Evolutionary conservation across 2,329 filamentous ascomycete species (phyloP).

Genomic region (Aspergillus viridinutans): DNA sequence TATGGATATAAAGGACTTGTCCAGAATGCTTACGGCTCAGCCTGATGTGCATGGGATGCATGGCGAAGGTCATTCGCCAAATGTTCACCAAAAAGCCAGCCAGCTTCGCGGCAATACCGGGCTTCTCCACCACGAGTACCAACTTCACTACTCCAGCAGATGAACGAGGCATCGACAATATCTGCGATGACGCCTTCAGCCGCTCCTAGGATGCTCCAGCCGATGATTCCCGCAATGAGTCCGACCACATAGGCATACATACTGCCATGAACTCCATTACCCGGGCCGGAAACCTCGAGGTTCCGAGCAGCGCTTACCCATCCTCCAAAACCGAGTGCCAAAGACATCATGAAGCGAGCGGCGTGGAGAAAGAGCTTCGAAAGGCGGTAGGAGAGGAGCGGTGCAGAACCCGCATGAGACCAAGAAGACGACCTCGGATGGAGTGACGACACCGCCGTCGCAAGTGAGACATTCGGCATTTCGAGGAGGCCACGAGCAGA

Average conservation of each 20-base stretch:
- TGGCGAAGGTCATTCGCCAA: background rate
- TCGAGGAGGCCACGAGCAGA: slow-evolving; percentile 76
- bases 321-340: slow-evolving; percentile 86
- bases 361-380: slow-evolving; percentile 89
- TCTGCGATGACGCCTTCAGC: slow-evolving; percentile 86
- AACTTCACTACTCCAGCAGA: slow-evolving; percentile 92
- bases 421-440: slow-evolving; percentile 43
- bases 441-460: slow-evolving; percentile 63
- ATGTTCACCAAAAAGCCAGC: slow-evolving; percentile 73
- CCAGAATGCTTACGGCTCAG: slow-evolving; percentile 4
- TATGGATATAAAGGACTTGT: background rate
- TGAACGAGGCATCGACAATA: slow-evolving; percentile 80
- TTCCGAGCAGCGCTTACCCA: slow-evolving; percentile 91
- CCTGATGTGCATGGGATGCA: background rate
- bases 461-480: slow-evolving; percentile 72
- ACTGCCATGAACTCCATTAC: slow-evolving; percentile 61
- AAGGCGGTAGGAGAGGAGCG: slow-evolving; percentile 80
- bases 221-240: slow-evolving; percentile 86
- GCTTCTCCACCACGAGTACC: slow-evolving; percentile 58
- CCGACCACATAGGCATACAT: slow-evolving; percentile 94
- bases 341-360: slow-evolving; percentile 84
- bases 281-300: slow-evolving; percentile 57
- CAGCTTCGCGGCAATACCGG: slow-evolving; percentile 88
- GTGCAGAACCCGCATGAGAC: slow-evolving; percentile 38
- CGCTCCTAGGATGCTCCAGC: slow-evolving; percentile 85